These are phyloP conservation scores for Trypethelium eluteriae DNA, from an alignment of 495 filamentous ascomycete genomes.

Conservation along the genomic window DNA sequence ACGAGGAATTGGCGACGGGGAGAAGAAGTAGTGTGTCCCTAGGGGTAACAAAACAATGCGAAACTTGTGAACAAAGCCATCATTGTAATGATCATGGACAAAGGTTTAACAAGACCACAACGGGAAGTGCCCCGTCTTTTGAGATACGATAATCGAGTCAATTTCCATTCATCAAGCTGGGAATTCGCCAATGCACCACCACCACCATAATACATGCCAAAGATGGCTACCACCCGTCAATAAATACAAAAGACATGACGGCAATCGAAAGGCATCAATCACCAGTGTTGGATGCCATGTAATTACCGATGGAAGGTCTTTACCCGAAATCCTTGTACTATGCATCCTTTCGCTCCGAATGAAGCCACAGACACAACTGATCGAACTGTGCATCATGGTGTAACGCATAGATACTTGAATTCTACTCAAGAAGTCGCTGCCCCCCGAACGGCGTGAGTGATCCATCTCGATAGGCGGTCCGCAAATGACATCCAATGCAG, in stretches of 20 bases:
- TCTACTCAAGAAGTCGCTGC: too few relatives aligned
- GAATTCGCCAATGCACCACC: not conserved
- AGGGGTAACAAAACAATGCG: not conserved
- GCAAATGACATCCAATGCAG: not conserved
- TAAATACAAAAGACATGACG: not conserved
- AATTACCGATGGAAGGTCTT: constrained; percentile 15
- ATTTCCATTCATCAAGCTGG: not conserved
- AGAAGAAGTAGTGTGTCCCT: not conserved
- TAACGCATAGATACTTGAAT: too few relatives aligned
- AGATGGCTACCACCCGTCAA: not conserved
- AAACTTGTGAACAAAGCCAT: not conserved
- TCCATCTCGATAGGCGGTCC: not conserved
- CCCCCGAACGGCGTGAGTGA: too few relatives aligned
- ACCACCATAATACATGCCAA: constrained; percentile 7
- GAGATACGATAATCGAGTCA: not conserved
- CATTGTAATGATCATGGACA: not conserved
- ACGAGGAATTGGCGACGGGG: not conserved
- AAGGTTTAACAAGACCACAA: not conserved
- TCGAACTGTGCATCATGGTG: not conserved
- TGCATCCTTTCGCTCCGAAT: not conserved
- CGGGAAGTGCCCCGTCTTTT: not conserved
- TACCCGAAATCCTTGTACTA: not conserved
- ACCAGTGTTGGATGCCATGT: not conserved
- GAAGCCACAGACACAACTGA: not conserved
- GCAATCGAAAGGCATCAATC: not conserved